These are phyloP conservation scores for Carex arenaria DNA, from an alignment of 202 grass and related monocot species.

Conservation along the genomic window DNA sequence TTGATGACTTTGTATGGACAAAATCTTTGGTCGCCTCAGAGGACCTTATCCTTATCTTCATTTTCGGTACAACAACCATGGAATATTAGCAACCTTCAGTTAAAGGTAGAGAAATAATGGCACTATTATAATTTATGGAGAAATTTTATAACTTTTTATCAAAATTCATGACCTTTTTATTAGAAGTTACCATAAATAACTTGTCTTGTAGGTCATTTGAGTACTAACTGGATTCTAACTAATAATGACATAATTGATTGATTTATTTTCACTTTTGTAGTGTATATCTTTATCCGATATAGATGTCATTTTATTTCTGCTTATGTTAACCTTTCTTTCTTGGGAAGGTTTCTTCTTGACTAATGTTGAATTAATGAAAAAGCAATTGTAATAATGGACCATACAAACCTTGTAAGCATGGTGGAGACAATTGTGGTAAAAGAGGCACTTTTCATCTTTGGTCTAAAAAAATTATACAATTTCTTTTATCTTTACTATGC, in stretches of 20 bases:
- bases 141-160: background rate
- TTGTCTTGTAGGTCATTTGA: background rate
- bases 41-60: background rate
- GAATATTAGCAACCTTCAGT: background rate
- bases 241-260: too few species aligned
- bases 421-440: too few species aligned
- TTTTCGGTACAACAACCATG: background rate
- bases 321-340: background rate
- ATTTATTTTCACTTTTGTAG: background rate
- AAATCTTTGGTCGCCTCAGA: background rate
- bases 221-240: background rate
- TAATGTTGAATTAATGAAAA: too few species aligned
- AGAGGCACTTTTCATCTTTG: too few species aligned
- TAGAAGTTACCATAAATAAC: background rate
- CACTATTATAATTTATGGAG: background rate
- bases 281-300: background rate
- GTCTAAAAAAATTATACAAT: too few species aligned
- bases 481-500: too few species aligned
- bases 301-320: too few species aligned
- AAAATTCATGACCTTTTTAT: background rate
- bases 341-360: background rate
- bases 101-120: background rate
- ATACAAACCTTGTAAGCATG: too few species aligned
- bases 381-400: too few species aligned
- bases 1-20: background rate